phyloP scores from a whole-genome alignment of 2,329 filamentous ascomycete genomes.

The Sclerotinia nivalis region DNA sequence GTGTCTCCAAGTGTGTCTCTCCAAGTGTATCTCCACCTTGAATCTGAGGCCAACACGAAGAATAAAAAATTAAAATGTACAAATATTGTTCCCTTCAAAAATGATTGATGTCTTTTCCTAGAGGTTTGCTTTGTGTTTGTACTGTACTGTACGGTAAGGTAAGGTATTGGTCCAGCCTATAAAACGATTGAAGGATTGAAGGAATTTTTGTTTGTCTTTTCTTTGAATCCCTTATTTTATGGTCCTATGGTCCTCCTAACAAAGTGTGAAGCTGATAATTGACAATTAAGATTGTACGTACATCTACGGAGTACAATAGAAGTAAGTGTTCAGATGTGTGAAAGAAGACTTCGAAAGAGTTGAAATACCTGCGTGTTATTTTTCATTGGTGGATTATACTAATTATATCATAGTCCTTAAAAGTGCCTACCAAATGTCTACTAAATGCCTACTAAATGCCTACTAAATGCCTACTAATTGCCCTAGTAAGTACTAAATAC shows the following conservation, averaged over 20 bases:
- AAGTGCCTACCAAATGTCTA: too few relatives aligned
- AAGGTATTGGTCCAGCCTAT: neutral
- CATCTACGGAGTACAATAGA: neutral
- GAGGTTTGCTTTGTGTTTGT: slow-evolving; percentile 1
- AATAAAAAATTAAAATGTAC: neutral
- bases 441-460: too few relatives aligned
- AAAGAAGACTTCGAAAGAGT: neutral
- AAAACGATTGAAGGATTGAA: neutral
- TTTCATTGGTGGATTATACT: neutral
- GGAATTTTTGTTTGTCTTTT: neutral
- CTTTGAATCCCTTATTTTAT: neutral
- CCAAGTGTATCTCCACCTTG: neutral
- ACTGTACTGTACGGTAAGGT: neutral
- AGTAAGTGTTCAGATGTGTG: neutral
- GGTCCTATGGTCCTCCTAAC: neutral
- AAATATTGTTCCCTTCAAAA: neutral
- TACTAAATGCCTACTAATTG: too few relatives aligned
- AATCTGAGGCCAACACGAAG: neutral
- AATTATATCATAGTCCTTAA: neutral
- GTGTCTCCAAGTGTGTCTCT: too few relatives aligned
- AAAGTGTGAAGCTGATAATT: neutral
- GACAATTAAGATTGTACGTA: neutral
- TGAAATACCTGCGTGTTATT: neutral
- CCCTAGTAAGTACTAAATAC: too few relatives aligned
- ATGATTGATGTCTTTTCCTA: neutral